These are phyloP conservation scores for Epichloe sibirici DNA, from an alignment of 2,329 filamentous ascomycete genomes.

Conservation along the genomic window DNA sequence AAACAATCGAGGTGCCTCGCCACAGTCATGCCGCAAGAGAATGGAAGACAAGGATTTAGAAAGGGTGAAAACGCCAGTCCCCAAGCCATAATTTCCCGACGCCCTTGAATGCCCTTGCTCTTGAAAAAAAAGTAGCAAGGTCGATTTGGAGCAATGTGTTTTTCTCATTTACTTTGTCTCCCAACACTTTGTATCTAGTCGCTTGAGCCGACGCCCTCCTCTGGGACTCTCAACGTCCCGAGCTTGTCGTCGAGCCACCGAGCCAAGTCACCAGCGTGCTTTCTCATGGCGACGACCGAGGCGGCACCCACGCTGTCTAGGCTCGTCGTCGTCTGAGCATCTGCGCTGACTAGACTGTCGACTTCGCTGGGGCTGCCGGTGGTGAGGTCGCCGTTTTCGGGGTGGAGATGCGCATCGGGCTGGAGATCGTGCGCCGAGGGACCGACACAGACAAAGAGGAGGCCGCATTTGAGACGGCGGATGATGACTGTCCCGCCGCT, in stretches of 20 bases:
- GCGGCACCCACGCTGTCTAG: conserved; percentile 27
- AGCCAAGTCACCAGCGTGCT: conserved; percentile 46
- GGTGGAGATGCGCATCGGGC: conserved; percentile 11
- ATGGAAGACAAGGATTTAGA: neutral
- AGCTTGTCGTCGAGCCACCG: conserved; percentile 49
- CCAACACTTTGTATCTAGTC: neutral
- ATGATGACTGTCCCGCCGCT: conserved; percentile 47
- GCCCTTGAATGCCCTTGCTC: neutral
- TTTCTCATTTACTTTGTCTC: neutral
- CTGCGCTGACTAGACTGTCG: conserved; percentile 34
- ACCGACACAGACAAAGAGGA: conserved; percentile 51
- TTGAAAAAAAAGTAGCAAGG: neutral
- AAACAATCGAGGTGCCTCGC: too few species aligned
- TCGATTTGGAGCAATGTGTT: neutral
- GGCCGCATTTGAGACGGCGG: conserved; percentile 42
- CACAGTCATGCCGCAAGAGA: too few species aligned
- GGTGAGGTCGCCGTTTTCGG: conserved; percentile 21
- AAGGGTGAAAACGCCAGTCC: neutral
- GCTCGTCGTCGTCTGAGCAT: conserved; percentile 31
- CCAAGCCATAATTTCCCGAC: neutral
- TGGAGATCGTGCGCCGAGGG: conserved; percentile 21
- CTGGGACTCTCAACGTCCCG: conserved; percentile 38
- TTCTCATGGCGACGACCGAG: conserved; percentile 38
- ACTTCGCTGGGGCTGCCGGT: conserved; percentile 29
- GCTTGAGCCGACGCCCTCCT: conserved; percentile 32